Evolutionary conservation across 192 early-diverging fungal genomes (phyloP).

Genomic region (Lobulomyces angularis): DNA sequence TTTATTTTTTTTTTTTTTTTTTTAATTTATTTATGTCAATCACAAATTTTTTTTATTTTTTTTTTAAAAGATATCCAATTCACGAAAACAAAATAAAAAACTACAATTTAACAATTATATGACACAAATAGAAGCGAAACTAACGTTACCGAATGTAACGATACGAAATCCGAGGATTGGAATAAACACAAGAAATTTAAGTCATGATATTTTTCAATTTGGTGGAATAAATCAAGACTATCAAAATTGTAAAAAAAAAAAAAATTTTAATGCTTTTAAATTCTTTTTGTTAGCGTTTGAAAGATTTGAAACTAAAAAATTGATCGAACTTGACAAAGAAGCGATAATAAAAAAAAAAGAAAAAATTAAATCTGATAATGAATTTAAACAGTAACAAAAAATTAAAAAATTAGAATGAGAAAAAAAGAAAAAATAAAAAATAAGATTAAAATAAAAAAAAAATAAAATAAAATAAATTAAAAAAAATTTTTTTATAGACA

Average conservation of each 20-base stretch:
- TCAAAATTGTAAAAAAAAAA: slow-evolving; percentile 3
- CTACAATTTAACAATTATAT: no score
- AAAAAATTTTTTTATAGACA: slow-evolving; percentile 10
- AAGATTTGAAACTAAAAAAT: slow-evolving; percentile 17
- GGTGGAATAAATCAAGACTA: slow-evolving; percentile 18
- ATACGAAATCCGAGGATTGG: slow-evolving; percentile 12
- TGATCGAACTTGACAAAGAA: slow-evolving; percentile 18
- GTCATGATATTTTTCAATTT: slow-evolving; percentile 24
- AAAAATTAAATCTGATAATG: no score
- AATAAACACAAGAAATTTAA: slow-evolving; percentile 20
- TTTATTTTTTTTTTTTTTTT: no score
- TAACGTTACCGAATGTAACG: no score
- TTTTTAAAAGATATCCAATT: no score
- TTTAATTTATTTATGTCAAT: no score
- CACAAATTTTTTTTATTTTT: no score
- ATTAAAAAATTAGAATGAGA: slow-evolving; percentile 13
- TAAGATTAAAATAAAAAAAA: slow-evolving; percentile 3
- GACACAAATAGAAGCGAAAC: no score
- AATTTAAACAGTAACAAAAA: slow-evolving; percentile 14
- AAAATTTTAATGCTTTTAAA: not conserved
- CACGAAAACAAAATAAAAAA: no score
- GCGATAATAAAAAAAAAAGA: slow-evolving; percentile 7
- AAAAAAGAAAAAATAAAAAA: slow-evolving; percentile 5
- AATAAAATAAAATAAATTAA: not conserved
- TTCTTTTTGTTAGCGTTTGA: slow-evolving; percentile 6